Evolutionary conservation across 305 asterid genomes (phyloP), one percentile per base, ranked within the genome.

Genomic region (Fraxinus nigra): DNA sequence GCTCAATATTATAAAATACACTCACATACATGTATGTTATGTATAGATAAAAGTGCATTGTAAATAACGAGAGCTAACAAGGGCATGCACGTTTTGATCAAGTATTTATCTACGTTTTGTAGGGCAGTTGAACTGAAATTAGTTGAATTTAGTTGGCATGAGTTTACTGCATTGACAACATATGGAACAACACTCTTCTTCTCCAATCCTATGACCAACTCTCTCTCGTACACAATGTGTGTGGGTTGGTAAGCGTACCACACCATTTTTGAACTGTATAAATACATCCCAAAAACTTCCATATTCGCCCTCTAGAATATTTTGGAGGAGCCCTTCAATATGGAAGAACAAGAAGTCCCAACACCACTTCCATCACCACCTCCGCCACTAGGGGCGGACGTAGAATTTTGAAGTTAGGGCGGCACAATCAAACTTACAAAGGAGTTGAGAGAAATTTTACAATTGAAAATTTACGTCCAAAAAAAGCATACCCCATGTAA

Each of bases 81-180:
- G 26, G 8, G 82, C 82, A 82, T 78, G 87, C 86, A 70, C 84
- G 73, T 33, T 28, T 43, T 2, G 13, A 9, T 32, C 40, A 56
- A 13, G 6, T 10, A 40, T 40, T 59, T 75, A 16, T 40, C 51
- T 65, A 14, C 14, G n/a, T 11, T 11, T 43, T 48, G 63, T 40
- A 8, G 70, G 63, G 85, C 87, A 88, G 91, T 88, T 88, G 85
- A 88, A 80, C 90, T 10, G 81, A 81, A 87, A 88, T 88, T 88
- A 88, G 90, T 81, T 88, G 91, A 83, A 86, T 83, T 85, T 28
- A 85, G 91, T 87, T 89, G 91, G 91, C 89, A 82, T 14, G 56
- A 80, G 78, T 87, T 84, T 48, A 82, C 81, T 78, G n/a, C 82
- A 24, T 2, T 11, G 8, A 26, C 37, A 48, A 72, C 40, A 80